Evolutionary conservation across 495 filamentous ascomycete species (phyloP), one percentile per base, ranked within the genome.

Genomic region (Bathelium albidoporum): DNA sequence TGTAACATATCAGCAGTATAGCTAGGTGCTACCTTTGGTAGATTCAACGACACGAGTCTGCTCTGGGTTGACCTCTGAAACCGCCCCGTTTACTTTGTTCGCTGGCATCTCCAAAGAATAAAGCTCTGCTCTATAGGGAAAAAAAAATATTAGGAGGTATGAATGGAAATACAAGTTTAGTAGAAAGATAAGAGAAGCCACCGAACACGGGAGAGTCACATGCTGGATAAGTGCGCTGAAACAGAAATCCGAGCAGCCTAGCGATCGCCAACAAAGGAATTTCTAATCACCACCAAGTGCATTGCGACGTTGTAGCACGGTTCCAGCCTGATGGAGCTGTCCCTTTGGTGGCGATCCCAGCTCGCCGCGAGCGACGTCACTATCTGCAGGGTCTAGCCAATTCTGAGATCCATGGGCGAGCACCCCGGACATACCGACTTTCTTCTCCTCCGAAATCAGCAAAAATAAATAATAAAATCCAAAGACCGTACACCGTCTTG

Each of bases 11-110:
- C 49, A 55, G 24, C 12, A 10, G 26, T 16, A 29, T n/a, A 9
- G 12, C 11, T 11, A 18, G 43, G 43, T n/a, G 24, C n/a, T 59
- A 67, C 71, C 71, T 73, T 73, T 75, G 65, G 65, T 68, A 34
- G 64, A 64, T 11, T 69, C 65, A 4, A 73, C 69, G 36, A 64
- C 69, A 10, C 69, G 61, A 26, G 64, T 61, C 26, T 64, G 64
- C 14, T 64, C 59, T n/a, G 68, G 68, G 45, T 72, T 69, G 32
- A 53, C 63, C 22, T 52, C 28, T 12, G 43, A 16, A 36, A 63
- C 36, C 0, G 60, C 59, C 11, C 59, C 63, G 34, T 63, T 55
- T 10, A 55, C 22, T 55, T 20, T 26, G 12, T n/a, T 10, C 20
- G 4, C 20, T 55, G 49, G 22, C 49, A 55, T 55, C 24, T 26